phyloP scores from a whole-genome alignment of 2,329 filamentous ascomycete genomes.

The Aspergillus awamori region DNA sequence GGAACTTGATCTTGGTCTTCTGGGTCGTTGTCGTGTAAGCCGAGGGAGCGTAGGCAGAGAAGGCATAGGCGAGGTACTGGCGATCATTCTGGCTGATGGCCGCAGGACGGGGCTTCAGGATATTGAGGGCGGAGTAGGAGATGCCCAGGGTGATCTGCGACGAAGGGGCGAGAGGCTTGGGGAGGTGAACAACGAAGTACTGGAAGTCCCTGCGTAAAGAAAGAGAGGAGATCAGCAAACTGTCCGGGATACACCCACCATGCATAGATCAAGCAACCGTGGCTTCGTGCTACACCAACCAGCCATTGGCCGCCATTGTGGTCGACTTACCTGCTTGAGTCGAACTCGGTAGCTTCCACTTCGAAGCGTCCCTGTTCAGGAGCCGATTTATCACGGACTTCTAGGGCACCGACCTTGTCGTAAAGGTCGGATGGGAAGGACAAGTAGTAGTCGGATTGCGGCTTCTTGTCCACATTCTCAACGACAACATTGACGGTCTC shows the following conservation, averaged over 20 bases:
- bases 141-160: slow-evolving; percentile 85
- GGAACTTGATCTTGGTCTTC: slow-evolving; percentile 94
- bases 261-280: slow-evolving; percentile 16
- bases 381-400: slow-evolving; percentile 91
- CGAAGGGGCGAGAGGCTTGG: slow-evolving; percentile 72
- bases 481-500: slow-evolving; percentile 93
- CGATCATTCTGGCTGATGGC: slow-evolving; percentile 80
- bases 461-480: slow-evolving; percentile 77
- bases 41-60: slow-evolving; percentile 82
- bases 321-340: slow-evolving; percentile 53
- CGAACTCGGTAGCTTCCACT: slow-evolving; percentile 68
- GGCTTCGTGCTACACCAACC: slow-evolving; percentile 16
- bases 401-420: slow-evolving; percentile 77
- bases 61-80: slow-evolving; percentile 83
- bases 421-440: slow-evolving; percentile 80
- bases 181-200: slow-evolving; percentile 83
- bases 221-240: slow-evolving; percentile 1
- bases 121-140: slow-evolving; percentile 76
- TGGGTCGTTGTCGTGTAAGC: slow-evolving; percentile 87
- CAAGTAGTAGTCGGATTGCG: slow-evolving; percentile 88
- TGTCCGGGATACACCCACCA: not conserved
- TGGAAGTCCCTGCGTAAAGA: slow-evolving; percentile 62
- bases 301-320: slow-evolving; percentile 55
- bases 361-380: slow-evolving; percentile 66
- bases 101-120: slow-evolving; percentile 79